These are phyloP conservation scores for Erodium trifolium DNA, from an alignment of 441 rosid species.

Conservation along the genomic window DNA sequence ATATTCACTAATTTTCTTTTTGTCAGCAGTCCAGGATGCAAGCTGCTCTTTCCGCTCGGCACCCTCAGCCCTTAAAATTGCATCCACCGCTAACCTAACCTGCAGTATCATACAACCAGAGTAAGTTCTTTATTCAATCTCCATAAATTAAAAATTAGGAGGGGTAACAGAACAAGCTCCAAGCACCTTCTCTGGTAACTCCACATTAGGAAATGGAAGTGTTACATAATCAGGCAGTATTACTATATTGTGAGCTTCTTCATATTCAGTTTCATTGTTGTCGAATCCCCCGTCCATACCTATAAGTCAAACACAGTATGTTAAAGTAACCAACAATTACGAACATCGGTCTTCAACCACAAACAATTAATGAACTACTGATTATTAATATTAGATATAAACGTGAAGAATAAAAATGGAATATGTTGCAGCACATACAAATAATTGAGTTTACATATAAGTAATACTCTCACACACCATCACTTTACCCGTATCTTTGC, in stretches of 20 bases:
- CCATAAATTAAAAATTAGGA: neutral
- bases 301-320: conserved; percentile 24
- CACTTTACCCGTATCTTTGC: neutral
- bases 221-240: conserved; percentile 65
- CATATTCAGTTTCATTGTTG: conserved; percentile 72
- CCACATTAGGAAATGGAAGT: conserved; percentile 84
- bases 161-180: neutral
- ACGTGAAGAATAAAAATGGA: neutral
- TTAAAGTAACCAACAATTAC: conserved; percentile 14
- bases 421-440: neutral
- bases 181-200: conserved; percentile 90
- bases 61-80: conserved; percentile 63
- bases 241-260: conserved; percentile 56
- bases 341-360: neutral
- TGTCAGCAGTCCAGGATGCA: conserved; percentile 89
- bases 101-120: conserved; percentile 23
- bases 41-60: conserved; percentile 84
- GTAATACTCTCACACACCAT: neutral
- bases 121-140: neutral
- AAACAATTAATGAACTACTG: neutral
- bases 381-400: neutral
- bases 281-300: conserved; percentile 94
- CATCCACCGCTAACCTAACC: conserved; percentile 89
- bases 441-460: neutral
- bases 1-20: conserved; percentile 68